Base-by-base conservation (phyloP, 139 green algal genomes). In the Pycnococcus provasolii region DNA sequence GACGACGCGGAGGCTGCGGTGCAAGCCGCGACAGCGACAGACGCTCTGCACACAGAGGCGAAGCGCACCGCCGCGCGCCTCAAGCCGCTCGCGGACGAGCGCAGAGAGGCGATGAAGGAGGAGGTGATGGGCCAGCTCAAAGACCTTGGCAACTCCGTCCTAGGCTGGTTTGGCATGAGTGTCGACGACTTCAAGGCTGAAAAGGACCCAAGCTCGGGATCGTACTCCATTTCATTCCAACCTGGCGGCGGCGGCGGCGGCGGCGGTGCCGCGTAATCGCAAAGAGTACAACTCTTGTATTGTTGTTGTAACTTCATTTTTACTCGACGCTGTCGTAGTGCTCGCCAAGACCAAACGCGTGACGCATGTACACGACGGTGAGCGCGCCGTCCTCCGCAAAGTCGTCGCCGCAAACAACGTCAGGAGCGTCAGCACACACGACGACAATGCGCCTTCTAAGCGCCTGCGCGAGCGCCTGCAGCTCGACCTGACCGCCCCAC, bases 101-200 rank as follows among this genome's bases (percentile, higher is more conserved):
- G 77, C 42, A 78, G 86, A 54, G 92, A 97, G 70, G 91, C 95
- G 80, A 78, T 96, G 61, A 98, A 97, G 75, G 88, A 92, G 26
- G 87, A 89, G 54, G 89, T 90, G 84, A 68, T 92, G 8, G 76
- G 80, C 41, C 96, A 99, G 77, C 73, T 98, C 7, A 98, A 99
- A 73, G 88, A 97, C 3, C 74, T 98, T 48, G 92, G 92, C 43
- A 96, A 97, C 71, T 87, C 77, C 1, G 69, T 98, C n/a, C 73
- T 98, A 13, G 92, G 93, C 59, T 90, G 94, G 59, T 96, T 98
- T 80, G 92, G 92, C 1, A 73, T 98, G 71, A 88, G 73, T 0
- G 43, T 95, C 40, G 92, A 98, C 84, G 96, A 96, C 69, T 98
- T 98, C 82, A 93, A 97, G 67, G 84, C 90, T 13, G 84, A 89